Conservation (phyloP, 2,329 filamentous ascomycete genomes). For the Phialocephala sp. region DNA sequence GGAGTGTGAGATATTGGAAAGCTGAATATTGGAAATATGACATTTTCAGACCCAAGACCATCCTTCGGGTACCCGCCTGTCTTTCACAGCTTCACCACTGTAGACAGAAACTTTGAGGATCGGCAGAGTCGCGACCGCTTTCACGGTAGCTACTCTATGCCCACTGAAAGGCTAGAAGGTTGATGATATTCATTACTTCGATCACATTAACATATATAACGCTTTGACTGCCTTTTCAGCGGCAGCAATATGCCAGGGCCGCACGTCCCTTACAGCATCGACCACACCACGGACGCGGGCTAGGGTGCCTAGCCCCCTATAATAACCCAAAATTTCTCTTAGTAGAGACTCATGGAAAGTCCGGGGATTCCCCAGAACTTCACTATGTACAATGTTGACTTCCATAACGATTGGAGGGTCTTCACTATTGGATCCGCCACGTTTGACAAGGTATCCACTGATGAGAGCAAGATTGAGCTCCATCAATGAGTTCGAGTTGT, state of each 20-base stretch:
- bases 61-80: too few species aligned
- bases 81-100: neutral
- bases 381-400: slow-evolving; percentile 65
- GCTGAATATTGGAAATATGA: too few species aligned
- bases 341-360: slow-evolving; percentile 65
- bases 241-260: slow-evolving; percentile 79
- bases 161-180: neutral
- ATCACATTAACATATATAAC: slow-evolving; percentile 66
- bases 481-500: slow-evolving; percentile 60
- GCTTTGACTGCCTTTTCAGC: slow-evolving; percentile 72
- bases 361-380: slow-evolving; percentile 45
- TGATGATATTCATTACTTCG: slow-evolving; percentile 2
- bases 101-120: neutral
- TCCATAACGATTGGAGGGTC: slow-evolving; percentile 67
- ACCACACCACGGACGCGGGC: slow-evolving; percentile 70
- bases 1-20: neutral
- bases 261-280: slow-evolving; percentile 62
- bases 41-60: too few species aligned
- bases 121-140: neutral
- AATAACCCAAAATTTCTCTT: slow-evolving; percentile 73
- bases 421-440: slow-evolving; percentile 59
- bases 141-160: neutral
- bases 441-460: slow-evolving; percentile 71
- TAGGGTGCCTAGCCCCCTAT: slow-evolving; percentile 70
- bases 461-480: slow-evolving; percentile 63